Evolutionary conservation across 2,329 filamentous ascomycete species (phyloP).

Genomic region (Botryotinia calthae): DNA sequence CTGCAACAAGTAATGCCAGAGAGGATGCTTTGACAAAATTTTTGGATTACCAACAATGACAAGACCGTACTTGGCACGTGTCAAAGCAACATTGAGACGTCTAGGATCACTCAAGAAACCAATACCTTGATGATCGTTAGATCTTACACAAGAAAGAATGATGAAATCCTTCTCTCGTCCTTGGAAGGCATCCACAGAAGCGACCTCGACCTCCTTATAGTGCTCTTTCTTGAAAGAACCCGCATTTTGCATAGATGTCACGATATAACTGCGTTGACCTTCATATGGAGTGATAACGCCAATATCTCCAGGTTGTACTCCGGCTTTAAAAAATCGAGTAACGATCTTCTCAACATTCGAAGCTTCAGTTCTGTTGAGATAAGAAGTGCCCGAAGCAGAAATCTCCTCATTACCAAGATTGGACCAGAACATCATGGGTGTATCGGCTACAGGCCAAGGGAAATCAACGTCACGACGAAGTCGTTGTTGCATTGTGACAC

Average conservation of each 20-base stretch:
- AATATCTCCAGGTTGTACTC: slow-evolving; percentile 89
- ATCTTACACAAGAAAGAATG: slow-evolving; percentile 93
- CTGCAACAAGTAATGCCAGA: slow-evolving; percentile 92
- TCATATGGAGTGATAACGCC: slow-evolving; percentile 99
- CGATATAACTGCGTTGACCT: slow-evolving; percentile 95
- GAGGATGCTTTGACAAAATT: slow-evolving; percentile 92
- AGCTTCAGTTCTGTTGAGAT: slow-evolving; percentile 95
- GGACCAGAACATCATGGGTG: slow-evolving; percentile 99
- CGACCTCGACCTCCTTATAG: slow-evolving; percentile 98
- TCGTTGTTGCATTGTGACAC: slow-evolving; percentile 84
- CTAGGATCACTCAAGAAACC: slow-evolving; percentile 97
- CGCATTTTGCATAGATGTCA: slow-evolving; percentile 98
- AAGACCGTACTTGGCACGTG: slow-evolving; percentile 92
- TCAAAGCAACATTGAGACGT: slow-evolving; percentile 94
- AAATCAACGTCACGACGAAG: slow-evolving; percentile 94
- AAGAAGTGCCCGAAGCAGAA: slow-evolving; percentile 94
- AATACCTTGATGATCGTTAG: slow-evolving; percentile 98
- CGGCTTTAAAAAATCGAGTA: slow-evolving; percentile 97
- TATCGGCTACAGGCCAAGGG: slow-evolving; percentile 91
- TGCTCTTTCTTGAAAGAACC: slow-evolving; percentile 97
- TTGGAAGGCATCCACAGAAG: slow-evolving; percentile 97
- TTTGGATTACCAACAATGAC: slow-evolving; percentile 98
- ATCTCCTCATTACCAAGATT: slow-evolving; percentile 98
- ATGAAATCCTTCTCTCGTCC: slow-evolving; percentile 99
- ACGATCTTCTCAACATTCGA: slow-evolving; percentile 98